Evolutionary conservation across 1,284 basidiomycete genomes (phyloP), one percentile per base, ranked within the genome.

Genomic region (Cryptococcus sp.): DNA sequence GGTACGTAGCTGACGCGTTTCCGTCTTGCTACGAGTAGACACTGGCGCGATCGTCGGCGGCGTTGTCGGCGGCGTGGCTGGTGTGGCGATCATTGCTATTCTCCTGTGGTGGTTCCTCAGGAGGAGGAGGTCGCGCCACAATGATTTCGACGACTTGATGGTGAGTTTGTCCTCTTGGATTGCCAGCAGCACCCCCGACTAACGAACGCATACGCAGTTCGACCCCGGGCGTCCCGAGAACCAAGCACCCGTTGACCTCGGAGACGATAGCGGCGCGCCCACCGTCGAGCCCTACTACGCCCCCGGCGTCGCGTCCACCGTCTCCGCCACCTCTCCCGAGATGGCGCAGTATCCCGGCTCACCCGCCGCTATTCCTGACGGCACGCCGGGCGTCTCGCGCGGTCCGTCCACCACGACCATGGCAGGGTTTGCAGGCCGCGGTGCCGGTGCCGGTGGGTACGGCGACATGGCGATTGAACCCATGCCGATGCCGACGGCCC

Each of bases 91-190:
- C 12, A 61, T 77, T 24, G 56, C 60, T 9, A 65, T 64, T 15
- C 55, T 71, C 24, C n/a, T 73, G 7, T 69, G 62, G 61, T 70
- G 75, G 70, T 66, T 74, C 56, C 50, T 71, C 46, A 67, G 66
- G 59, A 67, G 66, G 52, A 65, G 68, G 54, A 69, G 62, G 57
- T 67, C 65, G 42, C 66, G 68, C 60, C 64, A 69, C 33, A 70
- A 73, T 43, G 74, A 76, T 60, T 77, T 76, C 63, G 74, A 76
- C 60, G 76, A 77, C 58, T 68, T 69, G 67, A 77, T 77, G 74
- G 75, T 76, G 57, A 61, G 71, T 67, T 6, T 21, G 5, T 8
- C 11, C 15, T 2, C 13, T 16, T 15, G 52, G 9, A 21, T 38
- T 21, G 11, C 18, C 21, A 33, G 40, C 21, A 33, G 40, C 24